Base-by-base conservation (phyloP, 768 basidiomycete species). In the Mycena kentingensis region DNA sequence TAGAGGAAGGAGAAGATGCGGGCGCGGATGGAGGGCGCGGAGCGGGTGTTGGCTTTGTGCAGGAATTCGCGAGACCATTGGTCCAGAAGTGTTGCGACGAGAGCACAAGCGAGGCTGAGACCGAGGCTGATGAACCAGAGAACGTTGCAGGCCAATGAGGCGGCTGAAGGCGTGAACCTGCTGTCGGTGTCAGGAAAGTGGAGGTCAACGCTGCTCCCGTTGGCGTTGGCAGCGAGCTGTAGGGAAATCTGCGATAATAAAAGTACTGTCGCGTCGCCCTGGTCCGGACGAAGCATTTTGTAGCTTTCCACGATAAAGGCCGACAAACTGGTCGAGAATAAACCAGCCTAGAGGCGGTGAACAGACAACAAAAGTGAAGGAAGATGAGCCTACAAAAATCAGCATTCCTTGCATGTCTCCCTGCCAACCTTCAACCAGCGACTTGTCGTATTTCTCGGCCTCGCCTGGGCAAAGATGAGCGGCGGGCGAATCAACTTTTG, bases 261-360 rank as follows among this genome's bases (percentile, higher is more conserved):
- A 3, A 45, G 43, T 7, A 62, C 52, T 16, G 55, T 56, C 3
- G 36, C 27, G 28, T 54, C 47, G 12, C 34, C 48, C n/a, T 61
- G 24, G 42, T 62, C 60, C 8, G 52, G 57, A 18, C 46, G 44
- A 12, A 66, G 53, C 18, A 52, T 54, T 39, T 56, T 60, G 39
- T 64, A 64, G 46, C 58, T 60, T 38, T 64, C 65, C 12, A 66
- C 54, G 41, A 67, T 35, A 37, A 67, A 65, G 13, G 63, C 60
- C 8, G 66, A 63, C 22, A 65, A 26, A 19, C 44, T 49, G 13
- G 64, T 61, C 4, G 66, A 63, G 36, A 64, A 66, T 16, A 66
- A 39, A 50, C 59, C 63, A 7, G 65, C 51, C 65, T 66, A 31
- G 10, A n/a, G 19, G 3, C 13, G 22, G 35, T 12, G 21, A 36